Evolutionary conservation across 306 rosid species (phyloP), one percentile per base, ranked within the genome.

Genomic region (Gleditsia sinensis): DNA sequence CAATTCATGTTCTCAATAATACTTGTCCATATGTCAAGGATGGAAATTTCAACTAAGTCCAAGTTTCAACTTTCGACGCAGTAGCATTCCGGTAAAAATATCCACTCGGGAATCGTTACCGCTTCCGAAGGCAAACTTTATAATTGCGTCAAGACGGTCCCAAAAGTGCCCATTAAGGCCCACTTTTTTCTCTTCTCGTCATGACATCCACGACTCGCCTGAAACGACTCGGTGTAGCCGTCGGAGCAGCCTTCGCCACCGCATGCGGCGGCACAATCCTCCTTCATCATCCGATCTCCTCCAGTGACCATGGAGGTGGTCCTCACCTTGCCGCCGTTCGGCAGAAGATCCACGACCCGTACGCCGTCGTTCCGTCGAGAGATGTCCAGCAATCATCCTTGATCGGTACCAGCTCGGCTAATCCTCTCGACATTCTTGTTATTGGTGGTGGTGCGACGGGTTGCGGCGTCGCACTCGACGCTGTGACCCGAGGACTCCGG

Each of bases 401-500:
- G 83, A 81, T 83, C 33, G 87, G 81, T 39, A 86, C 99, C 37
- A 70, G 75, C 3, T 37, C 87, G 43, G 86, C 72, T 5, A 86
- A 82, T 61, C 99, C 99, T 11, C 97, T 92, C 36, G 99, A 95
- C 76, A 69, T 95, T 58, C 96, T 95, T 1, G 92, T 95, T 10
- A 72, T 95, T 6, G 99, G 99, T 4, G 99, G 99, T n/a, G 99
- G 99, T 0, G 99, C 99, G 14, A 95, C 99, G 1, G 99, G 99
- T 6, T 30, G 81, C 8, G 99, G 99, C 1, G 96, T 89, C 1
- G 90, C 98, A 0, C 88, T 95, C 2, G 98, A 95, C 8, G 96
- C 97, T 5, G 97, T 84, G 64, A 90, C 98, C 7, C 81, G 99
- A 7, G 99, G 99, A 20, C 99, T 92, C 64, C 89, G 87, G 17